phyloP scores from a whole-genome alignment of 805 yeast genomes.

The Metschnikowia proteae region DNA sequence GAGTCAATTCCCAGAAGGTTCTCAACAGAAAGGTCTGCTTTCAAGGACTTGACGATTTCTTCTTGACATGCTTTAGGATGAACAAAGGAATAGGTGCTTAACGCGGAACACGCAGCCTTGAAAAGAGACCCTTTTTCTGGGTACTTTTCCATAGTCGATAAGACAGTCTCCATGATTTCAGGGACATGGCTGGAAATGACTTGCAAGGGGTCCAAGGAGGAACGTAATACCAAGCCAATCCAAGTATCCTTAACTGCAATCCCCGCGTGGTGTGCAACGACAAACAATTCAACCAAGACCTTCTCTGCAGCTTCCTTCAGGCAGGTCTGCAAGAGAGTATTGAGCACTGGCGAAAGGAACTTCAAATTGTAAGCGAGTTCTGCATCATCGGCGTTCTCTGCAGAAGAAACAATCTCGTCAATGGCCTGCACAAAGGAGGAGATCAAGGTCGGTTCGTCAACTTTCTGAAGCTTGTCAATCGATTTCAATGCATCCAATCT shows the following conservation, averaged over 20 bases:
- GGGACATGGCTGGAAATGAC: conserved; percentile 46
- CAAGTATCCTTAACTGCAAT: conserved; percentile 54
- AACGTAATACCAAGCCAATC: conserved; percentile 68
- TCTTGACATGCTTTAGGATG: conserved; percentile 57
- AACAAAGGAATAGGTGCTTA: conserved; percentile 51
- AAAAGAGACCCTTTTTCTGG: conserved; percentile 44
- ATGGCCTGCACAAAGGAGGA: conserved; percentile 43
- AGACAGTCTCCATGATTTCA: conserved; percentile 19
- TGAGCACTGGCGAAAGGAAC: conserved; percentile 23
- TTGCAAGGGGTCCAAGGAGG: conserved; percentile 43
- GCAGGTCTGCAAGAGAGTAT: conserved; percentile 23
- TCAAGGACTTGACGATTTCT: conserved; percentile 41
- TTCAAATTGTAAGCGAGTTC: conserved; percentile 18
- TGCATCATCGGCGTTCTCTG: conserved; percentile 14
- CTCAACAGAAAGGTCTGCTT: conserved; percentile 37
- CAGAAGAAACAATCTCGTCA: conserved; percentile 21
- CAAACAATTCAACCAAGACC: conserved; percentile 23
- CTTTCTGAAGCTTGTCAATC: conserved; percentile 28
- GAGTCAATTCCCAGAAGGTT: conserved; percentile 40
- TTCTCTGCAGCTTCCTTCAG: conserved; percentile 15
- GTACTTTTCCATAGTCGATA: conserved; percentile 15
- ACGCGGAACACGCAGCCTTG: conserved; percentile 39
- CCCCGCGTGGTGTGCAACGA: conserved; percentile 26
- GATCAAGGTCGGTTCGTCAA: conserved; percentile 29
- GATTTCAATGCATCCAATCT: conserved; percentile 33